Evolutionary conservation across 371 early-diverging fungal species (phyloP), one percentile per base, ranked within the genome.

Genomic region (Mortierella polycephala): DNA sequence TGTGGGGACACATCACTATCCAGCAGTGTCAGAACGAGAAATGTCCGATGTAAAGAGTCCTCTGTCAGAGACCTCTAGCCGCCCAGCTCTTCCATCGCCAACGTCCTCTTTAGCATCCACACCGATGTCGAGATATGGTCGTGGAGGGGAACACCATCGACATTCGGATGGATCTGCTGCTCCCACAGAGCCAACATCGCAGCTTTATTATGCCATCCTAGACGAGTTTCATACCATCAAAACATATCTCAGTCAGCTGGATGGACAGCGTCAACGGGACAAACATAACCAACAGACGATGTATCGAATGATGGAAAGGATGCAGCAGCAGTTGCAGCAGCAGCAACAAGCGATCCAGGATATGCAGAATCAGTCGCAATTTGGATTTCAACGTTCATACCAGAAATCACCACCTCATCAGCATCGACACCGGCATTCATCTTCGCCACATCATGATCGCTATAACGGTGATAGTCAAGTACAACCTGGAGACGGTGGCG

Each of bases 221-320:
- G 46, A 45, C 37, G 77, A 76, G 54, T 71, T 76, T 30, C 68
- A 57, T 5, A 55, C 37, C 0, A 63, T 76, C 30, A 67, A 59
- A 5, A 57, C 23, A 7, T 68, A 67, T 18, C 52, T 76, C 20
- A 56, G 50, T 9, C 73, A 69, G n/a, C 11, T 79, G 57, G 70
- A 69, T 13, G 69, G 56, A 12, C 67, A 79, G n/a, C 62, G 80
- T 5, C 66, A 62, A 37, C 53, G 65, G 16, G 80, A 79, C 39
- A 69, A 66, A 18, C 66, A 69, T 7, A 66, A 66, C 16, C 80
- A 73, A 39, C 47, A 62, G 37, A 39, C 41, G 39, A 62, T 79
- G 64, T 46, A 58, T 52, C 21, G 30, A 12, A 57, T 69, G 56
- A 49, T 79, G 42, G 69, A 79, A 11, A 60, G 51, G 30, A 37